Base-by-base conservation (phyloP, 441 rosid species). In the Brassica hybrid region DNA sequence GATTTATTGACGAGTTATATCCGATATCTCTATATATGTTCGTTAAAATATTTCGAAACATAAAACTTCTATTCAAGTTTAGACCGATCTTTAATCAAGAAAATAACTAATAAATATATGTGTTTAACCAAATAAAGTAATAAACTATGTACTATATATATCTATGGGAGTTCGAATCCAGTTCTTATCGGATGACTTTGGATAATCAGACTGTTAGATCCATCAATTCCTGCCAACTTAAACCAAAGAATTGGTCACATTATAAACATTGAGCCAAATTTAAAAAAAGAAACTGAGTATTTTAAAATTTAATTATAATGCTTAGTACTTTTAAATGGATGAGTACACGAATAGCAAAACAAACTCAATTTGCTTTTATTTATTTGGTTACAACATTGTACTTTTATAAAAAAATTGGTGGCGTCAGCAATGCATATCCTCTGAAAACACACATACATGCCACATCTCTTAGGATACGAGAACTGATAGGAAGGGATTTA, bases 351-450 rank as follows among this genome's bases (percentile, higher is more conserved):
- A 11, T 12, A 43, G 50, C 14, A 43, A 43, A 38, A 10, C 13
- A 41, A 41, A 10, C 13, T 41, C 48, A 41, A 41, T 9, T 41
- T 41, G 9, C 12, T 41, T 41, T 11, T 41, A 41, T 41, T 45
- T 45, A 13, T 13, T 45, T 45, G 4, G 54, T 45, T 45, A 13
- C 54, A 13, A 13, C 54, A 4, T 45, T 45, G 54, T 13, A 45
- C 54, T 6, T 38, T 11, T 21, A 23, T 6, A 64, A 8, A 25
- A 19, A 41, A 16, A 25, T 25, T 34, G 10, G 16, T 14, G 67
- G 5, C 10, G 68, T 59, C 62, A 59, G 12, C 52, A 19, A 23
- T 68, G 56, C 56, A 60, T 61, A 68, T 61, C 63, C 63, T 27
- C 16, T 45, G 43, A 27, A 36, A 58, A 34, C 9, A 34, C 68